Percentiles rank a stretch among this genome's conserved stretches.
Conservation (phyloP, 441 rosid species). For the Isatis lusitanica region DNA sequence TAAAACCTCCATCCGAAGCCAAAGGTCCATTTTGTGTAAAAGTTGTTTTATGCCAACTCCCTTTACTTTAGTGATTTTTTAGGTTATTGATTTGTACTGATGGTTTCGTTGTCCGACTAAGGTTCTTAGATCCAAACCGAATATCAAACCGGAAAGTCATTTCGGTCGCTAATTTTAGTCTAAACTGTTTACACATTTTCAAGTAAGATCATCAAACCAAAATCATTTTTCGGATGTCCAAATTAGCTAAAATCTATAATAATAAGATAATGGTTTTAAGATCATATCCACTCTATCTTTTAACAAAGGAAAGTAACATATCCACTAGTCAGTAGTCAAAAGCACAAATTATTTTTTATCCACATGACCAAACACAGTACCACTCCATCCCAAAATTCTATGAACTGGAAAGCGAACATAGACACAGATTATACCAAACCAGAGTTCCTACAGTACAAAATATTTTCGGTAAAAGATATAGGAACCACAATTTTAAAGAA, state of each 20-base stretch:
- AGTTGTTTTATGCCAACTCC: slow-evolving; percentile 4
- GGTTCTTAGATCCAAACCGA: background rate
- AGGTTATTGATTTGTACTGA: slow-evolving; percentile 1
- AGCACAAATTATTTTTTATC: background rate
- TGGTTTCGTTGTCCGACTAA: background rate
- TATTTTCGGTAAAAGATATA: background rate
- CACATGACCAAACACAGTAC: background rate
- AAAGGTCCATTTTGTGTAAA: slow-evolving; percentile 8
- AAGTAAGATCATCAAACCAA: background rate
- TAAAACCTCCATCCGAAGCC: background rate
- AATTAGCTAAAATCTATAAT: background rate
- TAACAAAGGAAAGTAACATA: background rate
- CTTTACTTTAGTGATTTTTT: background rate
- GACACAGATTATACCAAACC: slow-evolving; percentile 10
- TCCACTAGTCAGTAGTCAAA: background rate
- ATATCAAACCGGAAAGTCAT: background rate
- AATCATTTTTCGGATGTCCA: background rate
- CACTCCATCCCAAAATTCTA: background rate
- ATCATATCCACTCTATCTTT: background rate
- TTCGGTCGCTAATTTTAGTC: background rate
- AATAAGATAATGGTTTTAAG: background rate
- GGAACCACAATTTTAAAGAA: background rate
- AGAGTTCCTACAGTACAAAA: background rate
- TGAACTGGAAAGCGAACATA: background rate
- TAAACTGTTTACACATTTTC: background rate